These are phyloP conservation scores for Globisporangium nodosum DNA, from an alignment of 352 stramenopile genomes.

Conservation along the genomic window DNA sequence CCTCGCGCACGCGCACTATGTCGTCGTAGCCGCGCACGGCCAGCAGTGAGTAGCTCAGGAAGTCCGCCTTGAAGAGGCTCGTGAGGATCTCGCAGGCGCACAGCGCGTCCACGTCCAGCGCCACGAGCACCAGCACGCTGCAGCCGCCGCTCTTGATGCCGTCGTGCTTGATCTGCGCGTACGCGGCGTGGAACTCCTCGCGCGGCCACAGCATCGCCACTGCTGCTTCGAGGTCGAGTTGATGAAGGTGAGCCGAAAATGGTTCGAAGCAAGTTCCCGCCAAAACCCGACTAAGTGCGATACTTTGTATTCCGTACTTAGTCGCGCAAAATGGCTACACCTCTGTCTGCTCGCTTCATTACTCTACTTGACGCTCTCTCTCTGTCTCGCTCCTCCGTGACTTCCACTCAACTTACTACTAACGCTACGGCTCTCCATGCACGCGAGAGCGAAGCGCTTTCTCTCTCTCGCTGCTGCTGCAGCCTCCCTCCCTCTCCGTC, in stretches of 20 bases:
- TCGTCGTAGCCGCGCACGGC: slow-evolving; percentile 83
- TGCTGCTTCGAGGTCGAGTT: neutral
- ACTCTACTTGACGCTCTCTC: neutral
- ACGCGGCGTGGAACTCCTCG: slow-evolving; percentile 82
- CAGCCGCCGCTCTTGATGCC: slow-evolving; percentile 60
- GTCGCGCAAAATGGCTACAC: no score
- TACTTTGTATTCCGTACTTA: no score
- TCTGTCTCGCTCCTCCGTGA: no score
- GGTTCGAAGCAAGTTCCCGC: neutral
- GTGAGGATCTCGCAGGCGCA: slow-evolving; percentile 93
- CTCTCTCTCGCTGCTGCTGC: neutral
- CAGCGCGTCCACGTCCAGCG: slow-evolving; percentile 93
- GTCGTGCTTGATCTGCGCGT: slow-evolving; percentile 78
- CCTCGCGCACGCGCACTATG: slow-evolving; percentile 67
- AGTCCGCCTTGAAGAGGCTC: slow-evolving; percentile 59
- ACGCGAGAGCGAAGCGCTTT: slow-evolving; percentile 2
- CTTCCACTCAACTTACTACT: neutral
- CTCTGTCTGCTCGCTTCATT: neutral
- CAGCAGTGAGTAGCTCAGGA: slow-evolving; percentile 71
- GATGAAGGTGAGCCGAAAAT: neutral
- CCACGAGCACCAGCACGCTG: slow-evolving; percentile 91
- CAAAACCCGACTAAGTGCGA: neutral
- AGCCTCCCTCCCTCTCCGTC: no score
- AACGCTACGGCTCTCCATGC: neutral
- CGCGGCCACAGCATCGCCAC: slow-evolving; percentile 70